Conservation (phyloP, 2,329 filamentous ascomycete species). For the Cadophora gregata region DNA sequence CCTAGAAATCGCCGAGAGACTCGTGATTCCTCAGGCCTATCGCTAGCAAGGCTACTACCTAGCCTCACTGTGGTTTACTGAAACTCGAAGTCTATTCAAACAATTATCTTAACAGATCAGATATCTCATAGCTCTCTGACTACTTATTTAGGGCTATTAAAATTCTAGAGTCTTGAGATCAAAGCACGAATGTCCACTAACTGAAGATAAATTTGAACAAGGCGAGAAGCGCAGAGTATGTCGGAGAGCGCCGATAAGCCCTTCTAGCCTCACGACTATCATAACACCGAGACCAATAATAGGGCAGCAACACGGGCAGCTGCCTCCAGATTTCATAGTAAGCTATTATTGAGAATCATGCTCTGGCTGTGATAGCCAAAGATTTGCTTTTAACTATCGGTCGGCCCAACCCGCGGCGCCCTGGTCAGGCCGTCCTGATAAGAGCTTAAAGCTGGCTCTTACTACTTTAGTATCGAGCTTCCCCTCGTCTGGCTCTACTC, state of each 20-base stretch:
- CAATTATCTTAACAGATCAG: too few relatives aligned
- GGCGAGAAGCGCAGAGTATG: neutral
- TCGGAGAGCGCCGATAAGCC: slow-evolving; percentile 17
- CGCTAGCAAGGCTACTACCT: too few relatives aligned
- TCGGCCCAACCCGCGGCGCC: slow-evolving; percentile 8
- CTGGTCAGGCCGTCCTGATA: slow-evolving; percentile 3
- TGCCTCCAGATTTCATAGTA: neutral
- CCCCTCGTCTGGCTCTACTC: slow-evolving; percentile 7
- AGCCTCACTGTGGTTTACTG: too few relatives aligned
- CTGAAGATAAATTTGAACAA: neutral
- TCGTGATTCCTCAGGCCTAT: too few relatives aligned
- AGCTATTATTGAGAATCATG: slow-evolving; percentile 8
- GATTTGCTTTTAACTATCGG: neutral
- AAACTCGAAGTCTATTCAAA: too few relatives aligned
- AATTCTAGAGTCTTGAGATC: neutral
- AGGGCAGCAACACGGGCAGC: slow-evolving; percentile 3
- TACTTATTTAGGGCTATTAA: too few relatives aligned
- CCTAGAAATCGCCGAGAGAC: too few relatives aligned
- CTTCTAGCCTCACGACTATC: slow-evolving; percentile 16
- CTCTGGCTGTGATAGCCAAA: neutral
- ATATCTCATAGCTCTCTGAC: too few relatives aligned
- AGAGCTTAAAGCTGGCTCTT: slow-evolving; percentile 10
- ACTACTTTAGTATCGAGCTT: slow-evolving; percentile 9
- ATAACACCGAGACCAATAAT: slow-evolving; percentile 10
- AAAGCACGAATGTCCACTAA: slow-evolving; percentile 3